A percentile compares a stretch with the other conserved stretches of the same genome.
Conservation (phyloP, 495 filamentous ascomycete species). For the Daldinia bambusicola region DNA sequence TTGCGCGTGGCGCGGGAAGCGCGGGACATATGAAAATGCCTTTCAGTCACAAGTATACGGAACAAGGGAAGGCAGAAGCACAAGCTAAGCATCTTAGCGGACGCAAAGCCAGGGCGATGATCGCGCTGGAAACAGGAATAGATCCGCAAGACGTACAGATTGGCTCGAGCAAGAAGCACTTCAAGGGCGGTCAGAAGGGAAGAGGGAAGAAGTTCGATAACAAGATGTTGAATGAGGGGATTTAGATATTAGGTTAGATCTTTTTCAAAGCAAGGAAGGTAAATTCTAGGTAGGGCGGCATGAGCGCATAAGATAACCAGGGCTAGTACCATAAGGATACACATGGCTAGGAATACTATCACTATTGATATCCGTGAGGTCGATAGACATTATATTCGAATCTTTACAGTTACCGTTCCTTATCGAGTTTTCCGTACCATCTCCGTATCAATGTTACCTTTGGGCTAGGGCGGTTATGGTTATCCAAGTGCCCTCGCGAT, state of each 20-base stretch:
- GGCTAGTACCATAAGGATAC: neutral
- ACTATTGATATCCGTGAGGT: neutral
- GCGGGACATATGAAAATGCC: conserved; percentile 78
- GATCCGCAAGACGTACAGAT: conserved; percentile 82
- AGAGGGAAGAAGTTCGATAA: conserved; percentile 62
- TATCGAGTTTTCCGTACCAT: neutral
- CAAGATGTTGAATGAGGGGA: conserved; percentile 41
- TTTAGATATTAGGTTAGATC: neutral
- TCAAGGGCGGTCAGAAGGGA: conserved; percentile 76
- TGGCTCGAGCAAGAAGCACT: conserved; percentile 89
- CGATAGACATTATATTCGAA: neutral
- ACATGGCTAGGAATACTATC: neutral
- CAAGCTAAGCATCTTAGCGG: conserved; percentile 77
- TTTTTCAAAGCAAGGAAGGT: neutral
- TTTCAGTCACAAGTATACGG: conserved; percentile 86
- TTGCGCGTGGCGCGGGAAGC: conserved; percentile 69
- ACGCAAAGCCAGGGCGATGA: conserved; percentile 83
- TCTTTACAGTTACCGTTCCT: neutral
- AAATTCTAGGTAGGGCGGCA: neutral
- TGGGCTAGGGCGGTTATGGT: conserved; percentile 5
- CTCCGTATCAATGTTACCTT: neutral
- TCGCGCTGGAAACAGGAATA: conserved; percentile 84
- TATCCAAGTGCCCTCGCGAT: too few relatives aligned
- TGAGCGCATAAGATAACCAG: neutral
- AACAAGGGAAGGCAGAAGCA: conserved; percentile 69